Evolutionary conservation across 148 eudicot species (phyloP).

Genomic region (Nepenthes gracilis): DNA sequence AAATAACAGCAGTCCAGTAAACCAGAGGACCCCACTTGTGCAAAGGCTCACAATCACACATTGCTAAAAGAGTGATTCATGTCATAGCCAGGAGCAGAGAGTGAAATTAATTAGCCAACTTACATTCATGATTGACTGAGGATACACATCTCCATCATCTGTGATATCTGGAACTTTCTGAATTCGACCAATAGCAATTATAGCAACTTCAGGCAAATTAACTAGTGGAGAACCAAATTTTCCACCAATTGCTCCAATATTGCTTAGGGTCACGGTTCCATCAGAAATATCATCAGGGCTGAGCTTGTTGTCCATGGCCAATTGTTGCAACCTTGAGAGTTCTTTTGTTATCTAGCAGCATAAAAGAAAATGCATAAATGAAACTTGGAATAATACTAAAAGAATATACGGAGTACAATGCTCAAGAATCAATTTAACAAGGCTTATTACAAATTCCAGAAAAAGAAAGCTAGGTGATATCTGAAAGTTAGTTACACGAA

Average conservation of each 20-base stretch:
- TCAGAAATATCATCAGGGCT: constrained; percentile 64
- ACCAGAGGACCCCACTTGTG: not conserved
- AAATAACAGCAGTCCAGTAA: too few species aligned
- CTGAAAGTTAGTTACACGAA: not conserved
- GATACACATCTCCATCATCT: constrained; percentile 68
- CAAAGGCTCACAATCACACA: not conserved
- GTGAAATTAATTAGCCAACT: constrained; percentile 13
- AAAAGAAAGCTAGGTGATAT: not conserved
- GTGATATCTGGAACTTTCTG: constrained; percentile 54
- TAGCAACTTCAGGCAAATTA: constrained; percentile 78
- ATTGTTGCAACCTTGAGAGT: constrained; percentile 54
- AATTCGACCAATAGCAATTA: constrained; percentile 77
- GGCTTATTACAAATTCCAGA: not conserved
- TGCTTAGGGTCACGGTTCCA: constrained; percentile 91
- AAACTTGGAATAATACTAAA: not conserved
- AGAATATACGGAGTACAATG: too few species aligned
- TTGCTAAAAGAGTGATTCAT: not conserved
- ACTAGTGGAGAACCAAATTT: constrained; percentile 88
- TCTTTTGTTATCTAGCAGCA: constrained; percentile 68
- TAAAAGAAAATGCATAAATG: not conserved
- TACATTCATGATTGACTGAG: constrained; percentile 68
- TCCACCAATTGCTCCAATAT: constrained; percentile 94
- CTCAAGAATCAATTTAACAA: too few species aligned
- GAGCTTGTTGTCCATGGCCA: constrained; percentile 77
- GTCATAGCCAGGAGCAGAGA: not conserved